Evolutionary conservation across 495 filamentous ascomycete genomes (phyloP).

Genomic region (Penicillium lividum): DNA sequence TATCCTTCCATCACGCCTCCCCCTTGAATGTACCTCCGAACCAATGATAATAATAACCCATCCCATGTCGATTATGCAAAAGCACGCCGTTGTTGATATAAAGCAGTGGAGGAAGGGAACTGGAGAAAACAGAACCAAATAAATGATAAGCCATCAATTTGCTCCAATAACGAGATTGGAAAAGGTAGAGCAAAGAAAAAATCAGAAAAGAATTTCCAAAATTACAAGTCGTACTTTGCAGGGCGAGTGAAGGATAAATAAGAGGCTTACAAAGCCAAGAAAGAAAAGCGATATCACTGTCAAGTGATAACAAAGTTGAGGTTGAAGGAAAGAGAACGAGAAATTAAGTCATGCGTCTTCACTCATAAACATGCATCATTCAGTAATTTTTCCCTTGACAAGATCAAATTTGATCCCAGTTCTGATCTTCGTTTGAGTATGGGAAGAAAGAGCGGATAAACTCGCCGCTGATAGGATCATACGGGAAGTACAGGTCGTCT

Average conservation of each 20-base stretch:
- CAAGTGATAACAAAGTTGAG: not conserved
- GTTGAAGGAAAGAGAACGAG: not conserved
- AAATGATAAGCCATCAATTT: not conserved
- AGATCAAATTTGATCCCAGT: conserved; percentile 17
- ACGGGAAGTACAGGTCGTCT: conserved; percentile 44
- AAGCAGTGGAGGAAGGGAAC: not conserved
- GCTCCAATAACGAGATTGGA: not conserved
- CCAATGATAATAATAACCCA: not conserved
- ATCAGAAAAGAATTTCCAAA: not conserved
- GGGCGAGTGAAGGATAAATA: not conserved
- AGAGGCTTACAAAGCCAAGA: not conserved
- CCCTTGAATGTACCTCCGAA: not conserved
- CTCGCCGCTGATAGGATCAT: conserved; percentile 47
- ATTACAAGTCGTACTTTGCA: not conserved
- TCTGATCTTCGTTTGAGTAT: conserved; percentile 25
- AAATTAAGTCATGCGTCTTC: not conserved
- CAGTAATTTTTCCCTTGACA: not conserved
- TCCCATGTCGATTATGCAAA: not conserved
- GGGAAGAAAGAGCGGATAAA: conserved; percentile 52
- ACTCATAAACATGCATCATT: not conserved
- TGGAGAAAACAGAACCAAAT: not conserved
- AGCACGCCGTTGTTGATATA: conserved; percentile 2
- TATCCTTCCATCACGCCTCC: not conserved
- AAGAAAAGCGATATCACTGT: not conserved
- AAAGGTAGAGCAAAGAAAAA: not conserved